Percentiles rank a stretch among this genome's conserved stretches.
Conservation (phyloP, 306 rosid species). For the Vicia sativa region DNA sequence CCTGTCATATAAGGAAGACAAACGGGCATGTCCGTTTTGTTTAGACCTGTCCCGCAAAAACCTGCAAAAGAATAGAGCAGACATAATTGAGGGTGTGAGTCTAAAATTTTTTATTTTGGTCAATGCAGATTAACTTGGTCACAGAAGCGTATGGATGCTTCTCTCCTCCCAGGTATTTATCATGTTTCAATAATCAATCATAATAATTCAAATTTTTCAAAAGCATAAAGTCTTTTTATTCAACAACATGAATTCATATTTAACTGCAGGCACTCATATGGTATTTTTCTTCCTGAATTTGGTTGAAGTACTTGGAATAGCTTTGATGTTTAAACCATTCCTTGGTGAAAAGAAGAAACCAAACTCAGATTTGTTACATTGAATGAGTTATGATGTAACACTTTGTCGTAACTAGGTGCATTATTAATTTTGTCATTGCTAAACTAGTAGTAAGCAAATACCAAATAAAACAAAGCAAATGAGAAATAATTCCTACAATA, state of each 20-base stretch:
- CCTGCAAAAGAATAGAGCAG: too few species aligned
- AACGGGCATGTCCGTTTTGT: too few species aligned
- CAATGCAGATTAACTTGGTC: constrained; percentile 54
- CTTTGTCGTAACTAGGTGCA: too few species aligned
- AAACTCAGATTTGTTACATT: constrained; percentile 22
- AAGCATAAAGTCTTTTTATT: too few species aligned
- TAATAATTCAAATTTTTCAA: neutral
- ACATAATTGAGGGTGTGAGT: too few species aligned
- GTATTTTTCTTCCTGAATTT: constrained; percentile 43
- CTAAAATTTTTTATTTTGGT: constrained; percentile 3
- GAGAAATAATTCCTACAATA: neutral
- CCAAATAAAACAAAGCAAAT: neutral
- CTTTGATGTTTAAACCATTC: constrained; percentile 54
- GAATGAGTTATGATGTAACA: too few species aligned
- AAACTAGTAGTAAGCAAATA: neutral
- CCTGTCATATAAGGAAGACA: too few species aligned
- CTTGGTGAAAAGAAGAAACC: constrained; percentile 32
- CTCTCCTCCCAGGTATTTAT: constrained; percentile 50
- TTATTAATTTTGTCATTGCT: too few species aligned
- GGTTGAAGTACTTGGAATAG: constrained; percentile 44
- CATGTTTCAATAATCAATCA: neutral
- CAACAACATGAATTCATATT: too few species aligned
- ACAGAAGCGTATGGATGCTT: constrained; percentile 49
- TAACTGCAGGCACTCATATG: constrained; percentile 44
- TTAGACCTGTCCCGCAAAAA: too few species aligned